These are phyloP conservation scores for Exophiala sp. DNA, from an alignment of 2,329 filamentous ascomycete genomes.

Conservation along the genomic window DNA sequence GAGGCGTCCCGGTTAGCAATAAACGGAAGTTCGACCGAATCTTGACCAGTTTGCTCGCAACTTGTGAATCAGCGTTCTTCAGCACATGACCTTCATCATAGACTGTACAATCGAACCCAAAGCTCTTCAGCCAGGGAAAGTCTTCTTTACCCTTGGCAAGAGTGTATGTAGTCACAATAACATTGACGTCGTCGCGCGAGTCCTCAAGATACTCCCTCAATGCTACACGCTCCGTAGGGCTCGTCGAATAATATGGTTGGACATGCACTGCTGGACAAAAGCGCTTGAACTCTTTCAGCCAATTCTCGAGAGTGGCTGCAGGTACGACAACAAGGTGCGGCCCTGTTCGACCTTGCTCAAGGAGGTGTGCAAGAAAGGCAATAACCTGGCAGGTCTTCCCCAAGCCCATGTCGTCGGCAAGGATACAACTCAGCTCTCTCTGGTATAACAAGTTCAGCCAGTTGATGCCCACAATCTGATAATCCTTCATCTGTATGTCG, in stretches of 20 bases:
- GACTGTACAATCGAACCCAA: conserved; percentile 61
- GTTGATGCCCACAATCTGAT: conserved; percentile 90
- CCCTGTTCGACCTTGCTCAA: conserved; percentile 64
- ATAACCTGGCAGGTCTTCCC: conserved; percentile 98
- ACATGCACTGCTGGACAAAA: conserved; percentile 78
- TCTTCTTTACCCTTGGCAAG: conserved; percentile 61
- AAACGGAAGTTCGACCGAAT: conserved; percentile 81
- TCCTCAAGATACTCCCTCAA: conserved; percentile 66
- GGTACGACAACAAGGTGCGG: conserved; percentile 86
- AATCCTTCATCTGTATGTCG: conserved; percentile 78
- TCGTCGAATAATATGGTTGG: conserved; percentile 67
- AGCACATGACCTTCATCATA: conserved; percentile 94
- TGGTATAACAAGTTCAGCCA: conserved; percentile 86
- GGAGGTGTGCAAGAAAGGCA: conserved; percentile 79
- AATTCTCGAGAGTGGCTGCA: conserved; percentile 91
- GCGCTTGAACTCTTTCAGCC: conserved; percentile 82
- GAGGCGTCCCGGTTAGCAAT: conserved; percentile 82
- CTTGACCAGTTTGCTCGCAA: conserved; percentile 73
- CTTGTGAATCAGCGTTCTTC: conserved; percentile 79
- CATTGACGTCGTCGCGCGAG: conserved; percentile 62
- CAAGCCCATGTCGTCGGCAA: conserved; percentile 93
- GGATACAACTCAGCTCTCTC: conserved; percentile 76
- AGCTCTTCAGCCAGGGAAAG: conserved; percentile 59
- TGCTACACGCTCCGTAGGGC: conserved; percentile 59
- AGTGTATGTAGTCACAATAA: conserved; percentile 70